phyloP scores from a whole-genome alignment of 495 filamentous ascomycete genomes.

The Podospora appendiculata region DNA sequence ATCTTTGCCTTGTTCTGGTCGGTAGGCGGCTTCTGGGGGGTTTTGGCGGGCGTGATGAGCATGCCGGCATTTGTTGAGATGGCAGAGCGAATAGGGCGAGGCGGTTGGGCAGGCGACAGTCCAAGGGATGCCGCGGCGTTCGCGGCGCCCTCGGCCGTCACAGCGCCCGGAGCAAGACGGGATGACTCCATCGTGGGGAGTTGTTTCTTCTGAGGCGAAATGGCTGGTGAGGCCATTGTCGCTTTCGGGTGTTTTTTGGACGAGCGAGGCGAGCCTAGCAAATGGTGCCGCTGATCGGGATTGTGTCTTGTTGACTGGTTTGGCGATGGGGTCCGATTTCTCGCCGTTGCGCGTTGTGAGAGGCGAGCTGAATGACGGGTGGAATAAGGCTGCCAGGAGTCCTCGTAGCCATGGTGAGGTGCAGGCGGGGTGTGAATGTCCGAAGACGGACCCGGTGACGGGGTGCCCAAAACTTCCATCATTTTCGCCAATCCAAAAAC shows the following conservation, averaged over 20 bases:
- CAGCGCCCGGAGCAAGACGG: slow-evolving; percentile 31
- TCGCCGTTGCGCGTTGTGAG: slow-evolving; percentile 23
- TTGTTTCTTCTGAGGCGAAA: slow-evolving; percentile 48
- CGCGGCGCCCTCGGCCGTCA: slow-evolving; percentile 18
- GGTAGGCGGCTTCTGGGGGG: slow-evolving; percentile 65
- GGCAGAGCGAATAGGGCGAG: not conserved
- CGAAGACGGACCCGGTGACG: slow-evolving; percentile 57
- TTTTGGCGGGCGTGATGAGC: slow-evolving; percentile 84
- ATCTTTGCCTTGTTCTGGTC: slow-evolving; percentile 45
- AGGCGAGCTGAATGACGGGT: slow-evolving; percentile 51
- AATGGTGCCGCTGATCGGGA: slow-evolving; percentile 18
- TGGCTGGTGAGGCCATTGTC: slow-evolving; percentile 32
- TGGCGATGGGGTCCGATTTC: slow-evolving; percentile 36
- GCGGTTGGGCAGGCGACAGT: not conserved
- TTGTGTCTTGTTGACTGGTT: slow-evolving; percentile 26
- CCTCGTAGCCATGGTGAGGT: slow-evolving; percentile 63
- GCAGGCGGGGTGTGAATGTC: slow-evolving; percentile 61
- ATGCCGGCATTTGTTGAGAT: not conserved
- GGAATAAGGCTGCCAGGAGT: slow-evolving; percentile 63
- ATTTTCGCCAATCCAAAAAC: too few species aligned
- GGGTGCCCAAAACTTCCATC: slow-evolving; percentile 6
- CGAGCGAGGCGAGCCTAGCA: slow-evolving; percentile 21
- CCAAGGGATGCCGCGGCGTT: too few species aligned
- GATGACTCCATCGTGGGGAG: slow-evolving; percentile 23
- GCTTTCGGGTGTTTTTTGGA: slow-evolving; percentile 11